These are phyloP conservation scores for Xylaria sp. DNA, from an alignment of 2,329 filamentous ascomycete genomes.

Conservation along the genomic window DNA sequence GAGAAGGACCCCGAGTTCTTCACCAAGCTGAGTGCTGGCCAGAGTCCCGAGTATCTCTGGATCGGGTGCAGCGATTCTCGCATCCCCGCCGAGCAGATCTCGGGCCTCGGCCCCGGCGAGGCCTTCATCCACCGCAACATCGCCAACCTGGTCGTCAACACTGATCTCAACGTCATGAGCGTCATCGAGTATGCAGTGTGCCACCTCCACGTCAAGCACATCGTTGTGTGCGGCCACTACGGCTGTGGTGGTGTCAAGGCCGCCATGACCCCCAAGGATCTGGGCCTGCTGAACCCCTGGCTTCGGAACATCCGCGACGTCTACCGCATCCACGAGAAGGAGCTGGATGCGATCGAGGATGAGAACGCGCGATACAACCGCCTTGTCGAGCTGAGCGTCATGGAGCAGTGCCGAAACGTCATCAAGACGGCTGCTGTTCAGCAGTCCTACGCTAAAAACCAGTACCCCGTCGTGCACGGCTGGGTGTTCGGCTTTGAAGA, in stretches of 20 bases:
- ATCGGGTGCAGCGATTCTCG: conserved; percentile 92
- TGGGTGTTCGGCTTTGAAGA: conserved; percentile 79
- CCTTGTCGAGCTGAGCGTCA: conserved; percentile 85
- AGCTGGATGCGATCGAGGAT: conserved; percentile 73
- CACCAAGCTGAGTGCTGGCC: conserved; percentile 69
- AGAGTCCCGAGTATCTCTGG: conserved; percentile 81
- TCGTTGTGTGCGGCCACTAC: conserved; percentile 83
- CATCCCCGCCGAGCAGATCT: conserved; percentile 89
- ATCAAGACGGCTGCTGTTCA: conserved; percentile 85
- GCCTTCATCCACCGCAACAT: conserved; percentile 97
- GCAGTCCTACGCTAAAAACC: conserved; percentile 71
- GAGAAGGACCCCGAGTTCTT: conserved; percentile 73
- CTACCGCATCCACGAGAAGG: conserved; percentile 75
- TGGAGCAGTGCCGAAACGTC: conserved; percentile 80
- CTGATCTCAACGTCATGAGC: conserved; percentile 81
- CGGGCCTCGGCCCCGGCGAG: conserved; percentile 85
- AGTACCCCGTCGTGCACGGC: conserved; percentile 76
- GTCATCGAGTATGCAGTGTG: conserved; percentile 90
- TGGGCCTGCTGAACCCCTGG: conserved; percentile 79
- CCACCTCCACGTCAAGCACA: conserved; percentile 83
- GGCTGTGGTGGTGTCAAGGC: conserved; percentile 81
- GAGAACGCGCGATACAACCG: conserved; percentile 71
- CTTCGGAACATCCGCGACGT: conserved; percentile 79
- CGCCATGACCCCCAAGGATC: conserved; percentile 76
- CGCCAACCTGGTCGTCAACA: conserved; percentile 84